Percentiles rank a stretch among this genome's conserved stretches.
Evolutionary conservation across 2,329 filamentous ascomycete genomes (phyloP).

Genomic region (Lizonia empirigonia): DNA sequence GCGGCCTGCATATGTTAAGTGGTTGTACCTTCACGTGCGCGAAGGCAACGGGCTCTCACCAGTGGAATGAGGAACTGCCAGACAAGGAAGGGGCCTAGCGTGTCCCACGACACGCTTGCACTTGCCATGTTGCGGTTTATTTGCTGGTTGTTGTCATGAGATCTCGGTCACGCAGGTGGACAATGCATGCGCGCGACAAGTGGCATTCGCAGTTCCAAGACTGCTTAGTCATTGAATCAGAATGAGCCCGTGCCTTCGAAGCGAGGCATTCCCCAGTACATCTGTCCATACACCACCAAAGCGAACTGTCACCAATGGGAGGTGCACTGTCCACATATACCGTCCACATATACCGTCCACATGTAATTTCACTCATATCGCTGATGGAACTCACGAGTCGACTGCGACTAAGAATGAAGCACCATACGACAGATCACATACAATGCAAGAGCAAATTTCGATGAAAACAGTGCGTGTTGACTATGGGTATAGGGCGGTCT

Average conservation of each 20-base stretch:
- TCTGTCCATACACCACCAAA: background rate
- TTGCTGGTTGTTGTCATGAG: background rate
- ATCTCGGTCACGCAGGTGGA: background rate
- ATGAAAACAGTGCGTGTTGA: constrained; percentile 15
- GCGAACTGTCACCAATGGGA: background rate
- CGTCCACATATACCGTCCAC: too few relatives aligned
- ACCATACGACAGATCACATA: too few relatives aligned
- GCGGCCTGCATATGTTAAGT: constrained; percentile 37
- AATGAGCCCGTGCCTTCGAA: background rate
- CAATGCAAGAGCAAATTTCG: background rate
- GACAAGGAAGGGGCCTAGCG: constrained; percentile 39
- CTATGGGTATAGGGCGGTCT: constrained; percentile 23
- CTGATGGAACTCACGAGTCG: too few relatives aligned
- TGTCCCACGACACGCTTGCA: constrained; percentile 37
- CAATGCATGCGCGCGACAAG: constrained; percentile 11
- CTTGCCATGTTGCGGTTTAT: constrained; percentile 26
- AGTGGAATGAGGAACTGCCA: constrained; percentile 47
- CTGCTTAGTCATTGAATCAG: constrained; percentile 7
- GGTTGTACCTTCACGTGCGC: background rate
- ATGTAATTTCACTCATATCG: too few relatives aligned
- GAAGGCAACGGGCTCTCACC: constrained; percentile 20
- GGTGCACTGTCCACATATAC: too few relatives aligned
- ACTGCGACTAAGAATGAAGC: too few relatives aligned
- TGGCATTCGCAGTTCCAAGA: constrained; percentile 13
- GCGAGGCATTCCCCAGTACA: background rate